Conservation (phyloP, 2,329 filamentous ascomycete species). For the Xenosphaeropsis pyriputrescens region DNA sequence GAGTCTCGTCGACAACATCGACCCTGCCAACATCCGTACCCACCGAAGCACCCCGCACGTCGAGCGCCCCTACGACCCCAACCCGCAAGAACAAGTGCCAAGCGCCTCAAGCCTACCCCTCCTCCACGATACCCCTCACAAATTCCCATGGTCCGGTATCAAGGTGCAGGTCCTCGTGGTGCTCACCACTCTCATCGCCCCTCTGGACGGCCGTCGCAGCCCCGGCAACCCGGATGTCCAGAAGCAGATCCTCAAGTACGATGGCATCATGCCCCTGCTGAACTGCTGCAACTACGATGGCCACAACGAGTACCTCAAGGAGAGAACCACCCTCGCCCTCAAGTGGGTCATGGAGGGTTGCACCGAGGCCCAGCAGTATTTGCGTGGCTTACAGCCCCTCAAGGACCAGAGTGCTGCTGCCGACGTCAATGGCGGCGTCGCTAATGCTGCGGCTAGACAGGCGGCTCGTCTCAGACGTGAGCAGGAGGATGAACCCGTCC, state of each 20-base stretch:
- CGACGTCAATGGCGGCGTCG: no score
- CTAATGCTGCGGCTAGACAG: no score
- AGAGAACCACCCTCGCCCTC: constrained; percentile 79
- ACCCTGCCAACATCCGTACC: constrained; percentile 19
- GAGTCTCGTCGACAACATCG: constrained; percentile 36
- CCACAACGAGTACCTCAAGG: constrained; percentile 86
- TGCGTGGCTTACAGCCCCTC: constrained; percentile 30
- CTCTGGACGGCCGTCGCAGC: constrained; percentile 45
- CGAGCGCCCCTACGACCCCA: constrained; percentile 48
- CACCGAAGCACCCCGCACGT: constrained; percentile 24
- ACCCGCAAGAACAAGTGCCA: constrained; percentile 21
- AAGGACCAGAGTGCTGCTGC: no score
- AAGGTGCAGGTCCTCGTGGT: constrained; percentile 90
- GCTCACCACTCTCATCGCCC: constrained; percentile 77
- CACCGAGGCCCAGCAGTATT: constrained; percentile 56
- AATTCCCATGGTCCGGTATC: constrained; percentile 57
- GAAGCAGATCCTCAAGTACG: constrained; percentile 70
- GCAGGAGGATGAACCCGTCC: no score
- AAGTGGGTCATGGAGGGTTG: constrained; percentile 70
- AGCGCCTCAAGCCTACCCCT: constrained; percentile 27
- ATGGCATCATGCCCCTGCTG: constrained; percentile 75
- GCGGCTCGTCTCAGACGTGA: no score
- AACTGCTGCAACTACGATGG: constrained; percentile 87
- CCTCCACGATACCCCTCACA: constrained; percentile 48
- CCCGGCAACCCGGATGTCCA: constrained; percentile 65